A percentile compares a stretch with the other conserved stretches of the same genome.
phyloP scores from a whole-genome alignment of 169 alveolate species.

The Cryptosporidium sp. region DNA sequence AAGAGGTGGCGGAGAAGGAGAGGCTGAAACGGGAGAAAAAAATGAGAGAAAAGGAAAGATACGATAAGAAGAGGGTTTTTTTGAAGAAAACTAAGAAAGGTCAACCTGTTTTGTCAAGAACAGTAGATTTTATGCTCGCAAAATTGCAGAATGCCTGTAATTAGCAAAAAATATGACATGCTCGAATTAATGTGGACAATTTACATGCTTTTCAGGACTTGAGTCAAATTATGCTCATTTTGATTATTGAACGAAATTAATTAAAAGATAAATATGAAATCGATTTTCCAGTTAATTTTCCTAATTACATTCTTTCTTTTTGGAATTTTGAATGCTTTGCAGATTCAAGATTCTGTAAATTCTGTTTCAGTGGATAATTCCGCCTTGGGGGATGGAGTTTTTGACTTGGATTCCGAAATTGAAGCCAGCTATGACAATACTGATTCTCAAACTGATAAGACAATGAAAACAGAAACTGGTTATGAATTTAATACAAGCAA shows the following conservation, averaged over 20 bases:
- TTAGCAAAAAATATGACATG: background rate
- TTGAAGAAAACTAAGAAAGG: constrained; percentile 63
- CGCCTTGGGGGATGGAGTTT: background rate
- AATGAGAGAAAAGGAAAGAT: constrained; percentile 70
- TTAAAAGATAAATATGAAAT: constrained; percentile 11
- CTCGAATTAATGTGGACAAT: background rate
- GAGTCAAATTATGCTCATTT: background rate
- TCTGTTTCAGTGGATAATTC: background rate
- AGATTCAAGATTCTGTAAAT: background rate
- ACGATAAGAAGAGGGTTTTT: constrained; percentile 44
- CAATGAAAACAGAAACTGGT: background rate
- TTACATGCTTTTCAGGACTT: background rate
- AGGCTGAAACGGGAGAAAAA: constrained; percentile 34
- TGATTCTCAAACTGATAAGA: background rate
- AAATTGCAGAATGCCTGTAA: constrained; percentile 21
- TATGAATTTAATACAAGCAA: background rate
- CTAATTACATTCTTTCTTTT: background rate
- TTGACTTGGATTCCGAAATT: background rate
- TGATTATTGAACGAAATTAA: constrained; percentile 1
- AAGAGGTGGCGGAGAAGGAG: constrained; percentile 18
- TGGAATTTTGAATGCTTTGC: background rate
- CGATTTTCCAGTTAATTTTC: constrained; percentile 34
- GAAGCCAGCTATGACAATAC: background rate
- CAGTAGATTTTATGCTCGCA: constrained; percentile 45
- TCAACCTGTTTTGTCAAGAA: constrained; percentile 60